phyloP scores from a whole-genome alignment of 371 early-diverging fungal species.

The Cladochytrium tenue region DNA sequence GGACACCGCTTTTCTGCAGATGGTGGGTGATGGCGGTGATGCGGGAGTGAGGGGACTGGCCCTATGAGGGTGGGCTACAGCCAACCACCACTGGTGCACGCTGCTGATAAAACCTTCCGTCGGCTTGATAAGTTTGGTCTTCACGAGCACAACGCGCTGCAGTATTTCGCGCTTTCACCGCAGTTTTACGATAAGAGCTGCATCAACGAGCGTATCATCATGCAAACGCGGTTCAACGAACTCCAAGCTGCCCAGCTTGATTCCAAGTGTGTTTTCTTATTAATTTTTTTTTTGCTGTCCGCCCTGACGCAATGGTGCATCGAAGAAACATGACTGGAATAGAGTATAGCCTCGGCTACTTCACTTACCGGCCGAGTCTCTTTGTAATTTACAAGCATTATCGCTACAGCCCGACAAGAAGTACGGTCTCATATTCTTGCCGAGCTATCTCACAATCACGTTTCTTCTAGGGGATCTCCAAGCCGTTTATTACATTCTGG shows the following conservation, averaged over 20 bases:
- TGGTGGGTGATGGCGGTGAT: constrained; percentile 9
- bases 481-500: constrained; percentile 83
- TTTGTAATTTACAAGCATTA: constrained; percentile 84
- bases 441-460: background rate
- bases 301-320: no score
- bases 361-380: constrained; percentile 67
- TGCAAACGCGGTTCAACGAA: constrained; percentile 96
- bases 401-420: constrained; percentile 66
- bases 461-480: constrained; percentile 42
- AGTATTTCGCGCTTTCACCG: constrained; percentile 87
- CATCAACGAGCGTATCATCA: constrained; percentile 92
- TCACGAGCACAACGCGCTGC: constrained; percentile 81
- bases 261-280: constrained; percentile 49
- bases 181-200: constrained; percentile 96
- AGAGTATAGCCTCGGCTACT: constrained; percentile 79
- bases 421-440: no score
- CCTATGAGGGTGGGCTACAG: no score
- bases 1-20: constrained; percentile 42
- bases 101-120: background rate
- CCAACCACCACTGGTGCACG: no score
- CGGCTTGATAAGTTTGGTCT: constrained; percentile 32
- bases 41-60: background rate
- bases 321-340: constrained; percentile 79
- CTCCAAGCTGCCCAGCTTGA: constrained; percentile 67
- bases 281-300: background rate